A percentile compares a stretch with the other conserved stretches of the same genome.
Evolutionary conservation across 2,329 filamentous ascomycete species (phyloP).

Genomic region (Calonectria leucothoes): DNA sequence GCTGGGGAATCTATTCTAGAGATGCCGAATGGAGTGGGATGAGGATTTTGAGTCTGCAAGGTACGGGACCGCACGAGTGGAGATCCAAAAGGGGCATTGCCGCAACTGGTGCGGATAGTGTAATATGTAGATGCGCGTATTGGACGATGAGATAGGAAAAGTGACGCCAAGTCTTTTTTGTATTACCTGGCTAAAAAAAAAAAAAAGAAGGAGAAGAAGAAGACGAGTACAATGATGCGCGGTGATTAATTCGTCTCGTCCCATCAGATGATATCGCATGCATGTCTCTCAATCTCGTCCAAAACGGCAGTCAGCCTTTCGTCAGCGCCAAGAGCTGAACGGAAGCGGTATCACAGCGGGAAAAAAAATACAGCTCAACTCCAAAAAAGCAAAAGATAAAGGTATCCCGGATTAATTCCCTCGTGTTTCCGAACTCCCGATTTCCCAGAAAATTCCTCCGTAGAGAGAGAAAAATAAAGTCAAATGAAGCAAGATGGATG

Average conservation of each 20-base stretch:
- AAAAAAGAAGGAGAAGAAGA: neutral
- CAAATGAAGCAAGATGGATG: neutral
- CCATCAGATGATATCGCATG: neutral
- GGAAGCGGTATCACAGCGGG: neutral
- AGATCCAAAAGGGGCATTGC: neutral
- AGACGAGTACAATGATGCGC: neutral
- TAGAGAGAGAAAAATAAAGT: neutral
- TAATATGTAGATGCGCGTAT: too few species aligned
- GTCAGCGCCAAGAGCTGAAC: neutral
- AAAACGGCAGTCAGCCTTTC: conserved; percentile 1
- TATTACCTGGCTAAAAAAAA: neutral
- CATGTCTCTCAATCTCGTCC: neutral
- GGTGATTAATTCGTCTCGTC: neutral
- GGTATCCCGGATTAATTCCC: neutral
- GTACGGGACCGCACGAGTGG: neutral
- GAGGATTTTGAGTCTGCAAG: conserved; percentile 5
- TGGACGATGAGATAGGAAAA: neutral
- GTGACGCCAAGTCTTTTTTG: neutral
- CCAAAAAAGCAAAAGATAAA: neutral
- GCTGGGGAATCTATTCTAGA: conserved; percentile 2
- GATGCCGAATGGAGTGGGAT: neutral
- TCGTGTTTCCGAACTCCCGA: neutral
- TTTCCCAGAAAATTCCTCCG: neutral
- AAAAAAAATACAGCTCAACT: neutral
- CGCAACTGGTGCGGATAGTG: too few species aligned